Evolutionary conservation across 1,139 yeast species (phyloP), one percentile per base, ranked within the genome.

Genomic region (Suhomyces maxii): DNA sequence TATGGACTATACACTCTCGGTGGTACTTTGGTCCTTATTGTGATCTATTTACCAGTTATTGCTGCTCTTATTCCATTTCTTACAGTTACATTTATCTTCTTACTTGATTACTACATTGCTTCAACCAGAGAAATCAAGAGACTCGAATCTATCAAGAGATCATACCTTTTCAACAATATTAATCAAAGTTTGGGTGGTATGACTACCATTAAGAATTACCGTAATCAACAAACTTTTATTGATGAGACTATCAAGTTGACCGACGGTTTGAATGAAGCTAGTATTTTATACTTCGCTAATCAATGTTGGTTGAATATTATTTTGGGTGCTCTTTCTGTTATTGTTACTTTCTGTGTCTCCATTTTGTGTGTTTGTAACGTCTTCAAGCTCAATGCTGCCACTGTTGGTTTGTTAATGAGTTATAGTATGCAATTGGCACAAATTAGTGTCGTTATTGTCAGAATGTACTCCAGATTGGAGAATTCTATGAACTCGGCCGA

Each of bases 401-500:
- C 87, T 8, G 83, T 84, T 3, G 96, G 96, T 63, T 74, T 88
- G 50, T 75, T 88, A 45, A 63, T 88, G 39, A 77, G 89, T 1
- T 83, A 81, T 61, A 77, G 79, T 23, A 63, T 80, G 37, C 74
- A 72, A 44, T 67, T 82, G 43, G 74, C 82, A 2, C 74, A 76
- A 30, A 65, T 71, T 46, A 65, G 81, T 47, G 67, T 78, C 2
- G 61, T 77, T 60, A 63, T 79, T 46, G 63, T 82, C 42, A 68
- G 82, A 59, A 69, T 83, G 6, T 65, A 72, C 51, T 86, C 95
- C 0, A 83, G 82, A 58, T 79, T 86, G 30, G 96, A 89, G 61
- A 88, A 86, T 64, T 85, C 84, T 57, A 79, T 89, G 89, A 87
- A 86, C 59, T 82, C 95, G 6, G 91, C 84, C 11, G 96, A 89